These are phyloP conservation scores for Lindgomyces ingoldianus DNA, from an alignment of 495 filamentous ascomycete genomes.

Conservation along the genomic window DNA sequence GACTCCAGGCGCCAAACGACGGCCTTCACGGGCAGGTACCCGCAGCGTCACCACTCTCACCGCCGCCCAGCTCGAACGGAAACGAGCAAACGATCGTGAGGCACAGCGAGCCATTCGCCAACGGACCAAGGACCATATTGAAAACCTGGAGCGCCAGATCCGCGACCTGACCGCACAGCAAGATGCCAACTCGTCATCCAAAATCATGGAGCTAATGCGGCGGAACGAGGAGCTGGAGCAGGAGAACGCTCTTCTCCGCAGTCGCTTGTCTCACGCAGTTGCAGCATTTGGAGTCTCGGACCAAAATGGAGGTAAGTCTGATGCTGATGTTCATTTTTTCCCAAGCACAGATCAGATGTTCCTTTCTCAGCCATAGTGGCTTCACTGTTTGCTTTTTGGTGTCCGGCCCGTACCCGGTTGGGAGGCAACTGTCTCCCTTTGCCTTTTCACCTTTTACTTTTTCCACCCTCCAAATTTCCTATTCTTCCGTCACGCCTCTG, in stretches of 20 bases:
- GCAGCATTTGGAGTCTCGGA: constrained; percentile 32
- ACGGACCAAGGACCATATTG: constrained; percentile 79
- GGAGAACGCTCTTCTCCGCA: constrained; percentile 49
- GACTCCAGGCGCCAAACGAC: constrained; percentile 37
- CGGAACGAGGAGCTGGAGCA: constrained; percentile 58
- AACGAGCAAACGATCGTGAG: constrained; percentile 86
- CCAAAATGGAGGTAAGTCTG: constrained; percentile 33
- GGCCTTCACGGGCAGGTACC: constrained; percentile 57
- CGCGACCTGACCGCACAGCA: constrained; percentile 57
- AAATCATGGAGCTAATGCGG: constrained; percentile 52
- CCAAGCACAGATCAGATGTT: constrained; percentile 12
- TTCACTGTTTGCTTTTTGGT: constrained; percentile 18
- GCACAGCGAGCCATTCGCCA: constrained; percentile 84
- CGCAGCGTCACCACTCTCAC: constrained; percentile 61
- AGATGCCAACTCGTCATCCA: constrained; percentile 45
- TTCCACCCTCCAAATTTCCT: constrained; percentile 6
- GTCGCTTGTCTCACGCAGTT: constrained; percentile 39
- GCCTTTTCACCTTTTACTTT: background rate
- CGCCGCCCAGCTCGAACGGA: constrained; percentile 63
- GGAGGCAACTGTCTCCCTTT: background rate
- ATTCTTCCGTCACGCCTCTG: background rate
- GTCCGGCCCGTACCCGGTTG: constrained; percentile 17
- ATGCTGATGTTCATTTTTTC: constrained; percentile 4
- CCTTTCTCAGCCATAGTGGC: constrained; percentile 11
- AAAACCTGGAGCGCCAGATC: constrained; percentile 69